Evolutionary conservation across 2,329 filamentous ascomycete species (phyloP), one percentile per base, ranked within the genome.

Genomic region (Neofusicoccum kwambonambiense): DNA sequence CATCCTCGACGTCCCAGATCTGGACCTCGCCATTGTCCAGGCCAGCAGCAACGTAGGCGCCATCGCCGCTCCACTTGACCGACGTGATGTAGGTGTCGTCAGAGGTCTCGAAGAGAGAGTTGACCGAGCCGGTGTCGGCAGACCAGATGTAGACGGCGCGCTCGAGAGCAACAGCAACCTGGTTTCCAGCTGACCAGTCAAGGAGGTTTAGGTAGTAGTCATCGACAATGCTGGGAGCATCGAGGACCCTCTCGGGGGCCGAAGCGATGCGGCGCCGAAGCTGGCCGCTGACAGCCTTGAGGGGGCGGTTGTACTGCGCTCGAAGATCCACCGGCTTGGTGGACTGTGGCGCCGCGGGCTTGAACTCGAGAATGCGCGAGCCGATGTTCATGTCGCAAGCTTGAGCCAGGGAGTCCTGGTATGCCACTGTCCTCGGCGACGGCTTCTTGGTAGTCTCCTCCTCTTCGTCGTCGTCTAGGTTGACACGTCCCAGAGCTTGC

Each of bases 141-240:
- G 95, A 98, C 95, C 95, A 99, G 71, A 99, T 91, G 74, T 99
- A 99, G 72, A 99, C 95, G 71, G 90, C 96, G 70, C 94, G 93
- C 83, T 98, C 95, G 12, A 99, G 88, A 65, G 94, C 95, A 76
- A 99, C 98, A 56, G 95, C 95, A 63, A 99, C 94, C 79, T 99
- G 95, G 83, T 99, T 99, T 67, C 91, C 90, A 6, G 93, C 95
- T 76, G 93, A 97, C 95, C 95, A 99, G 82, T 99, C 95, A 31
- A 99, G 88, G 44, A 99, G 86, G 83, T 99, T 99, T 72, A 99
- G 90, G 79, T 99, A 99, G 86, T 98, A 99, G 82, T 99, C 95
- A 74, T 99, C 95, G 67, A 98, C 90, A 62, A 99, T 87, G 64
- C 94, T 95, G 5, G 95, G 95, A 4, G 95, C 95, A 79, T 99